Percentiles rank a stretch among this genome's conserved stretches.
phyloP scores from a whole-genome alignment of 2,329 filamentous ascomycete species.

The Pseudogymnoascus pannorum region DNA sequence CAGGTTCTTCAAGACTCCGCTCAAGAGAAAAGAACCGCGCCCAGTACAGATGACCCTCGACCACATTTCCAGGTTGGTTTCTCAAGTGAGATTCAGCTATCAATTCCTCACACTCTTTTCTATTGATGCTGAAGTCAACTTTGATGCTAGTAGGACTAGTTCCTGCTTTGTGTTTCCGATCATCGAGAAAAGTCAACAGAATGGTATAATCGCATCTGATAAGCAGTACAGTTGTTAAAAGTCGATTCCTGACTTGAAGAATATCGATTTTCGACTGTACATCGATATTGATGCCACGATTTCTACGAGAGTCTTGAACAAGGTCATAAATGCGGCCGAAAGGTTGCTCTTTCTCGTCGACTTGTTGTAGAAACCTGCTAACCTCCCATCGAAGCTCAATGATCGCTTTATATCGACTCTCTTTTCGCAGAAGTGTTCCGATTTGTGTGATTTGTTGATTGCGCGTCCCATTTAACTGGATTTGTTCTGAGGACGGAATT shows the following conservation, averaged over 20 bases:
- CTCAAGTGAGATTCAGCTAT: conserved; percentile 18
- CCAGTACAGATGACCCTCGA: conserved; percentile 22
- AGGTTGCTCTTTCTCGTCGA: conserved; percentile 33
- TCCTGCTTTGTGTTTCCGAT: conserved; percentile 13
- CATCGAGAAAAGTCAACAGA: conserved; percentile 19
- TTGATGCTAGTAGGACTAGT: conserved; percentile 12
- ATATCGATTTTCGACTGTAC: conserved; percentile 26
- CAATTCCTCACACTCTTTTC: conserved; percentile 21
- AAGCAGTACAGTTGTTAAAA: conserved; percentile 21
- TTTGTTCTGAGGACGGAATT: conserved; percentile 12
- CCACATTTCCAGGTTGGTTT: conserved; percentile 16
- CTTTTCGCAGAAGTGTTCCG: conserved; percentile 19
- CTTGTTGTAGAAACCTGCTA: conserved; percentile 26
- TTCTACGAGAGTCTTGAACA: conserved; percentile 28
- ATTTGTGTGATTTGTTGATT: conserved; percentile 23
- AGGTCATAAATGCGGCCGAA: conserved; percentile 31
- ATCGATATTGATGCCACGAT: conserved; percentile 20
- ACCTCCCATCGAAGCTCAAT: conserved; percentile 26
- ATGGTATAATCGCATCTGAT: conserved; percentile 23
- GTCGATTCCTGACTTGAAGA: conserved; percentile 30
- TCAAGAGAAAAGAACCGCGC: conserved; percentile 21
- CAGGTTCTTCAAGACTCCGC: conserved; percentile 16
- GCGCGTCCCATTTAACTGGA: conserved; percentile 18
- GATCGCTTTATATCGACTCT: conserved; percentile 22
- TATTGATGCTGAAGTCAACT: conserved; percentile 20